Evolutionary conservation across 2,329 filamentous ascomycete species (phyloP).

Genomic region (Hypoxylon sp.): DNA sequence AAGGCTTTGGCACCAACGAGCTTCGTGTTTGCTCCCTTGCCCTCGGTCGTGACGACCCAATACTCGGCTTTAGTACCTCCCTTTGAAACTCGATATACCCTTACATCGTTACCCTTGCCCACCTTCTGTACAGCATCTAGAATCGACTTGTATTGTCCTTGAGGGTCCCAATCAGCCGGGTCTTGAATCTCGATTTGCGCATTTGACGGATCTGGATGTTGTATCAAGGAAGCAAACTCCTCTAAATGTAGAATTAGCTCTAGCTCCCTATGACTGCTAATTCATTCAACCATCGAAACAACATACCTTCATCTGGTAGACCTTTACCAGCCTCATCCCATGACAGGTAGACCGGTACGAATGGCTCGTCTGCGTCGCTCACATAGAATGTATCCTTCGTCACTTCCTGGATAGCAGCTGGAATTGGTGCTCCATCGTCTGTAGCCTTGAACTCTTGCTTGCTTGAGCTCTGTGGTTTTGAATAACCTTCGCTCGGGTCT

Average conservation of each 20-base stretch:
- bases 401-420: slow-evolving; percentile 68
- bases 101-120: slow-evolving; percentile 75
- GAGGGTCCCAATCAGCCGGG: slow-evolving; percentile 79
- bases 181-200: slow-evolving; percentile 76
- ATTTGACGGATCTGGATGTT: slow-evolving; percentile 67
- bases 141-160: slow-evolving; percentile 77
- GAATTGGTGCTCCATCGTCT: slow-evolving; percentile 71
- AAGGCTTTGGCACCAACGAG: slow-evolving; percentile 85
- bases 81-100: slow-evolving; percentile 79
- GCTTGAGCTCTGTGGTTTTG: slow-evolving; percentile 51
- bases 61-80: slow-evolving; percentile 80
- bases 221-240: slow-evolving; percentile 78
- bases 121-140: slow-evolving; percentile 78
- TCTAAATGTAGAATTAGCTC: slow-evolving; percentile 60
- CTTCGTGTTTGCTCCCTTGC: slow-evolving; percentile 64
- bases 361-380: slow-evolving; percentile 89
- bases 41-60: slow-evolving; percentile 79
- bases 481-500: slow-evolving; percentile 75
- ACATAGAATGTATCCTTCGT: slow-evolving; percentile 75
- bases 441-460: slow-evolving; percentile 66
- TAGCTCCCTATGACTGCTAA: slow-evolving; percentile 12
- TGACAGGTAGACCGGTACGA: slow-evolving; percentile 80
- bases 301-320: slow-evolving; percentile 74
- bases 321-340: slow-evolving; percentile 68
- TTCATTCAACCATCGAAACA: not conserved